Base-by-base conservation (phyloP, 2,329 filamentous ascomycete genomes). In the Calonectria hawksworthii region DNA sequence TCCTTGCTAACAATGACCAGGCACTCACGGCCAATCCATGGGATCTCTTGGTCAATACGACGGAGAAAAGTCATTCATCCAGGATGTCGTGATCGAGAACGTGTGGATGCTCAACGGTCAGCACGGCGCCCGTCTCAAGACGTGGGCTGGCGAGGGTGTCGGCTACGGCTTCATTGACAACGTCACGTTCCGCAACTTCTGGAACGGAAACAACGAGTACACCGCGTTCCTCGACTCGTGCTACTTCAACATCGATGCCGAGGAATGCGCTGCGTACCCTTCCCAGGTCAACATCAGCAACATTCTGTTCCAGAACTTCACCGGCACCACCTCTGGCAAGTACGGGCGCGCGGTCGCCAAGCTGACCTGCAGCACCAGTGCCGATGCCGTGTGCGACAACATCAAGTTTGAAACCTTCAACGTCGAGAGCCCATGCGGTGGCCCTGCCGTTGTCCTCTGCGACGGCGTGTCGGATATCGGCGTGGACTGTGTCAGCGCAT, bases 51-150 rank as follows among this genome's bases (percentile, higher is more conserved):
- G 79, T 0, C 79, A 80, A 30, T 80, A 80, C 65, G 56, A 74
- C 10, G 79, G 78, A 0, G 78, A 80, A 47, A 76, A 76, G 68
- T 80, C 79, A 0, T 78, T 78, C 23, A 75, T 80, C 26, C 75
- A 80, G n/a, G 79, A 80, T 10, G 77, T 78, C 2, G 68, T 79
- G 18, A 80, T 80, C 38, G 79, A 80, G 9, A 80, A 80, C 11
- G 76, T 80, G 30, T 80, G 79, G 79, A 75, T 80, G 73, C 76
- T 80, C 68, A 80, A 80, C 59, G 79, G 79, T 9, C 73, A 80
- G 9, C 75, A 80, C 59, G 78, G 73, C 32, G 78, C 79, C 16
- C 79, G 79, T 13, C 73, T 80, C 64, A 80, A 80, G 78, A 77
- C 75, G 10, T 80, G 79, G 79, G 79, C 79, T 0, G 79, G 79